A percentile compares a stretch with the other conserved stretches of the same genome.
These are phyloP conservation scores for Senna siamea DNA, from an alignment of 306 rosid genomes.

Conservation along the genomic window DNA sequence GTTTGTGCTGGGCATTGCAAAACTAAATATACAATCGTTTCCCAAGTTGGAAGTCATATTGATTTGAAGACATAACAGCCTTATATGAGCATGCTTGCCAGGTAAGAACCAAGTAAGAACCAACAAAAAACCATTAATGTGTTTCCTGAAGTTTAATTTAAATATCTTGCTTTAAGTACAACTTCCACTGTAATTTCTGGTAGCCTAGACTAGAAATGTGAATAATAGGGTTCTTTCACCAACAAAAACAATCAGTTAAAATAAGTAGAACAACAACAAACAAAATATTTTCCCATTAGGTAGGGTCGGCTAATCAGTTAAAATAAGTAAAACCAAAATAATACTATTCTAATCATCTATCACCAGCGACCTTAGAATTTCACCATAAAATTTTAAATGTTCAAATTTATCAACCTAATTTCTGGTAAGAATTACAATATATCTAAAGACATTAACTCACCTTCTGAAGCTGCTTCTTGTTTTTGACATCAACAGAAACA, in stretches of 20 bases:
- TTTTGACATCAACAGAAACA: slow-evolving; percentile 77
- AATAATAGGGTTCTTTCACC: background rate
- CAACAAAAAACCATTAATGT: background rate
- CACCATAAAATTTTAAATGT: background rate
- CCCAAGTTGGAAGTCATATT: background rate
- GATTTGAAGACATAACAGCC: background rate
- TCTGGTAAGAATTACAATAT: background rate
- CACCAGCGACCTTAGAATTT: background rate
- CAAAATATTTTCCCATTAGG: too few relatives aligned
- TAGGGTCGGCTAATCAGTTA: too few relatives aligned
- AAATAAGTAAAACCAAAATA: slow-evolving; percentile 16
- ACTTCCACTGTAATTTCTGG: background rate
- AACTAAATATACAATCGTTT: background rate
- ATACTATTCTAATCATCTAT: background rate
- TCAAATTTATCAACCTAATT: slow-evolving; percentile 4
- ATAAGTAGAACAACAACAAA: background rate
- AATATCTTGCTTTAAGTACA: background rate
- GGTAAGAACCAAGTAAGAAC: background rate
- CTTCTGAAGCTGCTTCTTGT: slow-evolving; percentile 66
- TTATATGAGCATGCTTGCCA: background rate
- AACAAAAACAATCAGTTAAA: slow-evolving; percentile 14
- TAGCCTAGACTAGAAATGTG: background rate
- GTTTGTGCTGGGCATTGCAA: background rate
- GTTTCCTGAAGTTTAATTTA: background rate
- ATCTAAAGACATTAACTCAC: slow-evolving; percentile 42